phyloP scores from a whole-genome alignment of 108 stramenopile species.

The Pseudonitzschia pungens region DNA sequence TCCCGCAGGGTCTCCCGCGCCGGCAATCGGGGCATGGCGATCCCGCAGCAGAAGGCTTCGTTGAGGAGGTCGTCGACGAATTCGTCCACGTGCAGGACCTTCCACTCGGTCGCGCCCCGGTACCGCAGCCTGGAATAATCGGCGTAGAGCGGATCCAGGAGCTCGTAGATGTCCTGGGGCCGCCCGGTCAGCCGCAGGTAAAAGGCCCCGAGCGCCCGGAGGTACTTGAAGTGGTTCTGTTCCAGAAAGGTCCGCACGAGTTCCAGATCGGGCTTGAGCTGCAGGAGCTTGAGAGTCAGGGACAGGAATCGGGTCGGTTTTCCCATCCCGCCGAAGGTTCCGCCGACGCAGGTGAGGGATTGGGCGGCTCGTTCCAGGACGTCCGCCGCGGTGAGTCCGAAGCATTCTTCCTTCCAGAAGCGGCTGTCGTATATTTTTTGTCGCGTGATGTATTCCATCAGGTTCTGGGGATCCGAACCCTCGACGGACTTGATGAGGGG shows the following conservation, averaged over 20 bases:
- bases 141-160: slow-evolving; percentile 88
- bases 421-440: slow-evolving; percentile 92
- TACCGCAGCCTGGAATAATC: slow-evolving; percentile 87
- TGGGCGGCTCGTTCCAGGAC: slow-evolving; percentile 90
- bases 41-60: slow-evolving; percentile 79
- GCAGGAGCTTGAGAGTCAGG: slow-evolving; percentile 93
- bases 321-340: slow-evolving; percentile 83
- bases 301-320: slow-evolving; percentile 95
- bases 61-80: slow-evolving; percentile 84
- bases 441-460: slow-evolving; percentile 98
- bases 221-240: slow-evolving; percentile 97
- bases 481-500: slow-evolving; percentile 88
- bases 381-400: slow-evolving; percentile 89
- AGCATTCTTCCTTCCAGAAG: slow-evolving; percentile 90
- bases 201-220: slow-evolving; percentile 89
- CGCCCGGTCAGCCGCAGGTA: slow-evolving; percentile 82
- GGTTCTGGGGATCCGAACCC: slow-evolving; percentile 98
- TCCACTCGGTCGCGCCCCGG: slow-evolving; percentile 77
- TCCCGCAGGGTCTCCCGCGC: slow-evolving; percentile 73
- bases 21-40: slow-evolving; percentile 92
- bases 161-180: slow-evolving; percentile 94
- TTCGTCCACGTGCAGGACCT: slow-evolving; percentile 87
- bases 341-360: slow-evolving; percentile 76
- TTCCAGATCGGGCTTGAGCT: slow-evolving; percentile 94
- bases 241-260: slow-evolving; percentile 82